These are phyloP conservation scores for Pseudoturritis turrita DNA, from an alignment of 345 rosid species.

Conservation along the genomic window DNA sequence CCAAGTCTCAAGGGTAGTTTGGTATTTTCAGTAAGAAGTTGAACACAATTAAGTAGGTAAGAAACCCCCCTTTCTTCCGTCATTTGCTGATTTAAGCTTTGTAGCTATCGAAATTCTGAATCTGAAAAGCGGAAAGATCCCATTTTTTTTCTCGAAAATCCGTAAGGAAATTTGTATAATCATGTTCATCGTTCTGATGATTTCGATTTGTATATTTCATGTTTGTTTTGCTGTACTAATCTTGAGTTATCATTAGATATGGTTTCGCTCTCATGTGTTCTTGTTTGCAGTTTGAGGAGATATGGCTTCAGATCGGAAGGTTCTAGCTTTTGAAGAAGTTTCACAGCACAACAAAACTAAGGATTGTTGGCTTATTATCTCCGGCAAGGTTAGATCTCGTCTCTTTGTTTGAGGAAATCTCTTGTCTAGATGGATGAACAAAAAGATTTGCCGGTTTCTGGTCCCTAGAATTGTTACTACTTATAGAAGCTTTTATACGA, in stretches of 20 bases:
- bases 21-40: background rate
- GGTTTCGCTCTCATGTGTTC: slow-evolving; percentile 11
- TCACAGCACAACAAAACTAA: slow-evolving; percentile 67
- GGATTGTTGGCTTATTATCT: slow-evolving; percentile 91
- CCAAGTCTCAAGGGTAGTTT: background rate
- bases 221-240: background rate
- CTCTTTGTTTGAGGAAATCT: background rate
- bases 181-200: background rate
- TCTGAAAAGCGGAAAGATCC: slow-evolving; percentile 2
- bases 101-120: slow-evolving; percentile 22
- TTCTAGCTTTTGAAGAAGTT: slow-evolving; percentile 65
- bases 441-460: too few relatives aligned
- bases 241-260: slow-evolving; percentile 15
- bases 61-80: background rate
- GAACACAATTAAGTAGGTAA: slow-evolving; percentile 20
- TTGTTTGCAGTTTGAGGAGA: slow-evolving; percentile 25
- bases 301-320: slow-evolving; percentile 72
- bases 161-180: background rate
- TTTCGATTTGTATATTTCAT: slow-evolving; percentile 1
- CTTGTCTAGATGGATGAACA: background rate
- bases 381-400: slow-evolving; percentile 76
- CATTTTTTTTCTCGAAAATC: background rate
- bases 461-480: background rate
- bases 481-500: background rate
- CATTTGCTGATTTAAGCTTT: slow-evolving; percentile 12